Percentiles rank a stretch among this genome's conserved stretches.
These are phyloP conservation scores for Geranium incanum DNA, from an alignment of 441 rosid species.

Conservation along the genomic window DNA sequence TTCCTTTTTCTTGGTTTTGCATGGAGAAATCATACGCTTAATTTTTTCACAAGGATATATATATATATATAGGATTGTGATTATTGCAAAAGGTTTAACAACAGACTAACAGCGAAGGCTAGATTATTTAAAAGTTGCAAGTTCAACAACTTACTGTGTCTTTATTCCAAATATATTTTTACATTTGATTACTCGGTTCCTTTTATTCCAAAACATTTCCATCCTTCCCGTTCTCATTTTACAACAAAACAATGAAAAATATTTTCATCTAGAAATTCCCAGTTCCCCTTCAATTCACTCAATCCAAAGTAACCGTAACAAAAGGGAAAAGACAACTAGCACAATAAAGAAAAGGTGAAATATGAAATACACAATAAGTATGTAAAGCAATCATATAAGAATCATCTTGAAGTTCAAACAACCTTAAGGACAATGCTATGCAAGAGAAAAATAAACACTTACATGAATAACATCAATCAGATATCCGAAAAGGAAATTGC, in stretches of 20 bases:
- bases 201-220: not conserved
- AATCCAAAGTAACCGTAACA: not conserved
- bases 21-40: not conserved
- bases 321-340: not conserved
- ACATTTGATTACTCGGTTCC: not conserved
- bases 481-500: conserved; percentile 50
- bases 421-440: conserved; percentile 2
- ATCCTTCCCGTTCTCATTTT: not conserved
- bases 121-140: no score
- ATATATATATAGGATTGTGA: not conserved
- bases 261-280: not conserved
- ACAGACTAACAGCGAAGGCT: no score
- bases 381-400: conserved; percentile 4
- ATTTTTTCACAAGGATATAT: not conserved
- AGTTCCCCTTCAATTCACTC: not conserved
- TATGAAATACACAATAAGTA: not conserved
- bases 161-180: not conserved
- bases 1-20: not conserved
- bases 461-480: conserved; percentile 52
- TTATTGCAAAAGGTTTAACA: no score
- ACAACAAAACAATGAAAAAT: not conserved
- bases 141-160: no score
- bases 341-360: not conserved
- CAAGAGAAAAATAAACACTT: conserved; percentile 26
- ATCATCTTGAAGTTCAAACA: not conserved